These are phyloP conservation scores for Lyophyllum decastes DNA, from an alignment of 768 basidiomycete species.

Conservation along the genomic window DNA sequence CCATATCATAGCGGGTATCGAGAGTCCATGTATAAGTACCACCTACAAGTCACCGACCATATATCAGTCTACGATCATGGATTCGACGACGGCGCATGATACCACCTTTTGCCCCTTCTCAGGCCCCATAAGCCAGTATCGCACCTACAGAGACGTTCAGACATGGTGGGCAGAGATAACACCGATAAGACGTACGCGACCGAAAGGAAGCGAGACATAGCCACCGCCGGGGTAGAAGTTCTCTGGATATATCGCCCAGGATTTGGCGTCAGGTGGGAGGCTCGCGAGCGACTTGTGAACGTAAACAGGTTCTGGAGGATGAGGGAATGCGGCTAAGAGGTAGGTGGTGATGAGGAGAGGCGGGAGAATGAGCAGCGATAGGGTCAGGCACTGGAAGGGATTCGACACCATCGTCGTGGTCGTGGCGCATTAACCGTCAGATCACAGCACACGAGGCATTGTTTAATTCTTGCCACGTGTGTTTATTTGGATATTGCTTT, in stretches of 20 bases:
- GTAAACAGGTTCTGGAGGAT: slow-evolving; percentile 49
- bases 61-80: not conserved
- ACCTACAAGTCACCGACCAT: slow-evolving; percentile 41
- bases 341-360: slow-evolving; percentile 62
- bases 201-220: slow-evolving; percentile 67
- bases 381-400: slow-evolving; percentile 49
- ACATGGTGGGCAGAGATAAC: not conserved
- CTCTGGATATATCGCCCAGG: slow-evolving; percentile 76
- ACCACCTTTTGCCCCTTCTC: slow-evolving; percentile 65
- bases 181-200: slow-evolving; percentile 41
- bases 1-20: slow-evolving; percentile 77
- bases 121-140: slow-evolving; percentile 80
- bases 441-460: not conserved
- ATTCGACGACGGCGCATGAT: slow-evolving; percentile 12
- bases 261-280: slow-evolving; percentile 52
- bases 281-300: slow-evolving; percentile 63
- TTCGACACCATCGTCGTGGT: slow-evolving; percentile 22
- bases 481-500: not conserved
- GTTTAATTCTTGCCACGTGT: not conserved
- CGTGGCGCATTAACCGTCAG: slow-evolving; percentile 8
- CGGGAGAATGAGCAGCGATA: slow-evolving; percentile 60
- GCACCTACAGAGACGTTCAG: slow-evolving; percentile 41
- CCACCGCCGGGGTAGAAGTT: slow-evolving; percentile 64
- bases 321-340: slow-evolving; percentile 66
- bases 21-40: slow-evolving; percentile 77